Evolutionary conservation across 495 filamentous ascomycete genomes (phyloP), one percentile per base, ranked within the genome.

Genomic region (Aspergillus sparsus): DNA sequence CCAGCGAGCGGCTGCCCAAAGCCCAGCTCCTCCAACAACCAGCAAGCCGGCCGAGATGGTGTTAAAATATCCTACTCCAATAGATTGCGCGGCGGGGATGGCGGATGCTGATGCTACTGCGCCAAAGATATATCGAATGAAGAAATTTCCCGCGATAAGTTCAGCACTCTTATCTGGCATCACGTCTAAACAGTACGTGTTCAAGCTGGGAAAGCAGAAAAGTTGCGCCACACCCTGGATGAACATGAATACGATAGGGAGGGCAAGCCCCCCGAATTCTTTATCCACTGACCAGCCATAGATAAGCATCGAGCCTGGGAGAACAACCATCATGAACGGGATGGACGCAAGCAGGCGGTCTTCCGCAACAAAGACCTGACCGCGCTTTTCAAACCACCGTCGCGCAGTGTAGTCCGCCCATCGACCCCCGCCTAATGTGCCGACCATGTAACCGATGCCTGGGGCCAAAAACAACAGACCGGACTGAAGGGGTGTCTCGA

Each of bases 381-480:
- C 71, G 9, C 83, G 80, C 53, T 81, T 83, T 7, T 66, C 65
- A 59, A 87, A 87, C 73, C 82, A 89, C 60, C 80, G 80, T 67
- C 85, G 83, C 16, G 89, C 86, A 3, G 80, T 71, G 60, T 82
- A 73, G 67, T 91, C 88, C 0, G 88, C 87, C 75, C 84, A 92
- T 7, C 87, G 80, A 0, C 89, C 89, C 7, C 89, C 89, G 52
- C 85, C 72, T 64, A 90, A 85, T 6, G 87, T 90, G 0, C 89
- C 89, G 2, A 83, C 49, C 1, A 92, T 77, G 62, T 89, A 91
- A 0, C 89, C 89, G 55, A 77, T 81, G 1, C 88, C 88, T 0
- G 89, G 89, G 0, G 88, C 88, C 18, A 92, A 83, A 66, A 89
- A 92, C 71, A 92, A 89, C 10, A 91, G 76, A 0, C 86, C 88